Evolutionary conservation across 192 early-diverging fungal genomes (phyloP), one percentile per base, ranked within the genome.

Genomic region (Pilobolus umbonatus): DNA sequence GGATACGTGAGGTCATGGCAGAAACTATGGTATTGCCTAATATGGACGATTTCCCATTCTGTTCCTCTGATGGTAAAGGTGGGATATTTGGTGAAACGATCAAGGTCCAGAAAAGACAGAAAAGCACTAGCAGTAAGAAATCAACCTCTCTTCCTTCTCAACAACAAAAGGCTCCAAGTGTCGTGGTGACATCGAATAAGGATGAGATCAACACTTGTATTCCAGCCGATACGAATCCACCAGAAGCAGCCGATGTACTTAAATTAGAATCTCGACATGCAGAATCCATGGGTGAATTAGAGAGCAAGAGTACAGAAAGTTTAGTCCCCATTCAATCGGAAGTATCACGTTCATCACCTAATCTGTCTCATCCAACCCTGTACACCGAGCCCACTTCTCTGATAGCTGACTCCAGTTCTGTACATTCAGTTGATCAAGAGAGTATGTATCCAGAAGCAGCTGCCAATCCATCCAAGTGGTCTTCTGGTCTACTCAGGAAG

Each of bases 11-110:
- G 36, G 81, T 88, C 55, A 75, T 96, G 47, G 77, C 81, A 14
- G 85, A 87, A 46, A 83, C 86, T 10, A 69, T 96, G 54, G 88
- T 96, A 11, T 67, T 94, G 55, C 94, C 94, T 2, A 87, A 94
- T 59, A 88, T 96, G 85, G 94, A 96, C 65, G 90, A 94, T 60
- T 80, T 81, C 0, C 76, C 83, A 12, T 94, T 96, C 68, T 94
- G 89, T 76, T 68, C 78, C 25, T 77, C 84, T 14, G 43, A 60
- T 32, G 78, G 79, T 22, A 65, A 61, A 6, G 79, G 85, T 17
- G 88, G 81, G 0, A 78, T 89, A 29, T 78, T 57, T 57, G 55
- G 40, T 15, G 75, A 65, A 26, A 22, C 22, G 17, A 12, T 15
- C 32, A 49, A 51, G 30, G 22, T 51, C 14, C 29, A 44, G 9